Conservation (phyloP, 2,329 filamentous ascomycete species). For the Exophiala sideris region DNA sequence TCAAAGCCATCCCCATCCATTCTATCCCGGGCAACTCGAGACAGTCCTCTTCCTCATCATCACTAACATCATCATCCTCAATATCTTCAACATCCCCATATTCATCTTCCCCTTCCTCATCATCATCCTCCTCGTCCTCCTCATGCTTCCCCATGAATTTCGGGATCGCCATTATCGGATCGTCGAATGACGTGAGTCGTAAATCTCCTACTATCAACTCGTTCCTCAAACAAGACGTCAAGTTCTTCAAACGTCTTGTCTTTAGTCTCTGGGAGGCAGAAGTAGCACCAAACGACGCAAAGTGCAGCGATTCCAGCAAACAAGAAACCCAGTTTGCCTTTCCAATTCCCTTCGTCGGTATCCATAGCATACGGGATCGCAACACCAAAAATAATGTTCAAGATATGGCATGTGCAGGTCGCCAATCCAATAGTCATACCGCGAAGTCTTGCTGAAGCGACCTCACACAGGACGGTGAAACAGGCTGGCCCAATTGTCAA, state of each 20-base stretch:
- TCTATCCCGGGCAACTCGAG: no score
- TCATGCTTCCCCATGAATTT: no score
- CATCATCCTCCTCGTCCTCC: no score
- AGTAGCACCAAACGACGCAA: constrained; percentile 3
- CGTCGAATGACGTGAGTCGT: background rate
- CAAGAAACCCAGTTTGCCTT: background rate
- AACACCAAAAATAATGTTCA: background rate
- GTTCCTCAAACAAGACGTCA: constrained; percentile 28
- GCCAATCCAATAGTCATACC: background rate
- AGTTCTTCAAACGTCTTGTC: constrained; percentile 28
- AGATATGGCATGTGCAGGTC: background rate
- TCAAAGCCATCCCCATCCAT: no score
- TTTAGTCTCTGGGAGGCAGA: constrained; percentile 29
- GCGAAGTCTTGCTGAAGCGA: constrained; percentile 49
- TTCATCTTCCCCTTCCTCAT: no score
- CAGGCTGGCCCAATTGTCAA: constrained; percentile 53
- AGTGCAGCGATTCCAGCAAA: background rate
- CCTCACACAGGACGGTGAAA: constrained; percentile 52
- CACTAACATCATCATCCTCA: no score
- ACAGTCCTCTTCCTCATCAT: no score
- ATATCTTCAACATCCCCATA: no score
- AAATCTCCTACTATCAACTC: background rate
- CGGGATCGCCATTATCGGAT: no score
- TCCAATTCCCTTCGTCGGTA: background rate
- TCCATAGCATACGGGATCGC: background rate